Conservation (phyloP, 2,329 filamentous ascomycete genomes). For the Xylaria sp. region DNA sequence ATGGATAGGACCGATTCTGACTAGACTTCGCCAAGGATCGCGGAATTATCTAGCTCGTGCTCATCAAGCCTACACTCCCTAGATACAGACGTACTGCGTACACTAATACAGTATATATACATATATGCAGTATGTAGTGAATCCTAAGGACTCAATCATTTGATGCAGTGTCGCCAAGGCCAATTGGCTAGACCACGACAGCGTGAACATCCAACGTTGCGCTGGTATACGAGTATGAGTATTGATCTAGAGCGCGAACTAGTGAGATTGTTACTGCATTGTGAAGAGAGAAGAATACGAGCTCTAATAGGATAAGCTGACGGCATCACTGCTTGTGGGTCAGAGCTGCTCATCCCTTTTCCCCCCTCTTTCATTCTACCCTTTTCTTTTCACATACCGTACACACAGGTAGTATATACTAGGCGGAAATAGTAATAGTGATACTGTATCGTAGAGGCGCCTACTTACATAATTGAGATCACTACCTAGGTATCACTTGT, state of each 20-base stretch:
- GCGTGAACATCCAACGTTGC: not conserved
- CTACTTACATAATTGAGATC: too few species aligned
- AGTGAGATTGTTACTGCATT: not conserved
- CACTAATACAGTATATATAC: too few species aligned
- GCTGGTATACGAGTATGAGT: too few species aligned
- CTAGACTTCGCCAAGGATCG: slow-evolving; percentile 22
- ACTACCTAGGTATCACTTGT: too few species aligned
- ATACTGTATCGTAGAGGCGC: too few species aligned
- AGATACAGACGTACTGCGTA: not conserved
- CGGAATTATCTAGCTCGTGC: slow-evolving; percentile 4
- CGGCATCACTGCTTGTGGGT: not conserved
- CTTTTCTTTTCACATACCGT: not conserved
- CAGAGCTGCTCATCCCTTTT: not conserved
- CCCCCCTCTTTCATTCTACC: not conserved
- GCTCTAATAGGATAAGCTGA: slow-evolving; percentile 13
- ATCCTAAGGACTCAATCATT: not conserved
- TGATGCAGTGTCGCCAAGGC: not conserved
- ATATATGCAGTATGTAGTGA: not conserved
- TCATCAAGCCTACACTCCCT: slow-evolving; percentile 4
- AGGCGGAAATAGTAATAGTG: too few species aligned
- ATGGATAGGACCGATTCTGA: slow-evolving; percentile 24
- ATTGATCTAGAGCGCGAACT: not conserved
- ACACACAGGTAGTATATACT: not conserved
- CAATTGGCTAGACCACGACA: not conserved
- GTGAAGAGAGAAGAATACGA: slow-evolving; percentile 6